phyloP scores from a whole-genome alignment of 805 yeast species.

The Candida glaebosa region DNA sequence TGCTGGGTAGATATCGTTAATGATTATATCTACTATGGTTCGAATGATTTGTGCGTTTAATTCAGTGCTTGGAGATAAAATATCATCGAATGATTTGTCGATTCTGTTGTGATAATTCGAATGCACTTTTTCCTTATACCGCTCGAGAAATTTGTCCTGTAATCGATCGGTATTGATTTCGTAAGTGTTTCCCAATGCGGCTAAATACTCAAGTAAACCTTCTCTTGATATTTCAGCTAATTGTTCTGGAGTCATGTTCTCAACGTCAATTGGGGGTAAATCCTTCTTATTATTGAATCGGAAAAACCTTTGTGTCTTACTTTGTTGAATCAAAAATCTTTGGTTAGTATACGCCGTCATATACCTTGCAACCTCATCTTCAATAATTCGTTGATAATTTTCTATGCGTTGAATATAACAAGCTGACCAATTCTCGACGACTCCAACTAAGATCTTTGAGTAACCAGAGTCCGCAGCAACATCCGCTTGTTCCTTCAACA shows the following conservation, averaged over 20 bases:
- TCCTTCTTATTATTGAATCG: conserved; percentile 13
- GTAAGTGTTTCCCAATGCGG: conserved; percentile 84
- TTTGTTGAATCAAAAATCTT: conserved; percentile 41
- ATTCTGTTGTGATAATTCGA: conserved; percentile 34
- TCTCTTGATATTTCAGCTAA: conserved; percentile 42
- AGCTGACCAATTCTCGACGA: conserved; percentile 64
- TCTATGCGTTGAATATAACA: conserved; percentile 59
- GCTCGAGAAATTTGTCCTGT: conserved; percentile 61
- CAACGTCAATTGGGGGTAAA: conserved; percentile 24
- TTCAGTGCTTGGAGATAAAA: conserved; percentile 65
- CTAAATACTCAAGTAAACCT: conserved; percentile 75
- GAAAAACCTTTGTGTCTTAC: conserved; percentile 36
- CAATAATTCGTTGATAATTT: conserved; percentile 57
- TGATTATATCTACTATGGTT: conserved; percentile 61
- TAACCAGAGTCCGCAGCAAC: conserved; percentile 84
- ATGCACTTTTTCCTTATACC: conserved; percentile 58
- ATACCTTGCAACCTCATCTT: conserved; percentile 38
- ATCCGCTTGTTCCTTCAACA: conserved; percentile 86
- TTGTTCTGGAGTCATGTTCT: conserved; percentile 39
- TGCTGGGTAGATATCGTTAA: conserved; percentile 67
- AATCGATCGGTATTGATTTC: conserved; percentile 69
- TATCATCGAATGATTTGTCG: conserved; percentile 34
- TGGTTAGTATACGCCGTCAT: conserved; percentile 42
- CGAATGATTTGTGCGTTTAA: conserved; percentile 76
- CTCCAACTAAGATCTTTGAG: conserved; percentile 75